phyloP scores from a whole-genome alignment of 1,284 basidiomycete species.

The Puccinia triticina region DNA sequence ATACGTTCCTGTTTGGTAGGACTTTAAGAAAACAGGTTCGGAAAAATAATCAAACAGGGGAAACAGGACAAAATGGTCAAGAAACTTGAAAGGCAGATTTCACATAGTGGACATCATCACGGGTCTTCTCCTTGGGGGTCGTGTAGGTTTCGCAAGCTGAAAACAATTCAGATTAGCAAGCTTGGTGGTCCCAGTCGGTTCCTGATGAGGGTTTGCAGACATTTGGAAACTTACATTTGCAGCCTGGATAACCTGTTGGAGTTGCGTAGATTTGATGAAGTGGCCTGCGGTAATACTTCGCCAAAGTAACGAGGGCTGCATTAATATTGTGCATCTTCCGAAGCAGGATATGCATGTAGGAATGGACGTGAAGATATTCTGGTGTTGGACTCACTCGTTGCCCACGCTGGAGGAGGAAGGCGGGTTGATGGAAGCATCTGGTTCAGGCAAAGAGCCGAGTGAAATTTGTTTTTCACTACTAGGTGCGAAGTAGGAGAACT shows the following conservation, averaged over 20 bases:
- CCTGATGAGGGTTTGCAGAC: not conserved
- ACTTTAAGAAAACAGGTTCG: no score
- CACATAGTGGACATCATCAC: not conserved
- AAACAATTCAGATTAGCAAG: not conserved
- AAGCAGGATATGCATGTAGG: not conserved
- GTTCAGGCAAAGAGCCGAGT: not conserved
- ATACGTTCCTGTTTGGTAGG: no score
- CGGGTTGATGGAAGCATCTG: not conserved
- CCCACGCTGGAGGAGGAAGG: not conserved
- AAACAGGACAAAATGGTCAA: not conserved
- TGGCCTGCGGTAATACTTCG: not conserved
- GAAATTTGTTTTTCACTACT: not conserved
- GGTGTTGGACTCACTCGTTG: not conserved
- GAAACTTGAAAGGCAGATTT: not conserved
- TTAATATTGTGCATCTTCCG: not conserved
- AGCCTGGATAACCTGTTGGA: not conserved
- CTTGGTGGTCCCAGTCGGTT: no score
- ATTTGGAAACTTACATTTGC: slow-evolving; percentile 18
- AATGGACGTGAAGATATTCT: not conserved
- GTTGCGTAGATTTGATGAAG: not conserved
- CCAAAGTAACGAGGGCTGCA: not conserved
- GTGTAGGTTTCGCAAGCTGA: not conserved
- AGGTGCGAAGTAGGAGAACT: not conserved
- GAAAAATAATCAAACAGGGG: no score
- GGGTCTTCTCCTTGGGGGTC: slow-evolving; percentile 14